Conservation (phyloP, 1,139 yeast genomes). For the Taphrina deformans region DNA sequence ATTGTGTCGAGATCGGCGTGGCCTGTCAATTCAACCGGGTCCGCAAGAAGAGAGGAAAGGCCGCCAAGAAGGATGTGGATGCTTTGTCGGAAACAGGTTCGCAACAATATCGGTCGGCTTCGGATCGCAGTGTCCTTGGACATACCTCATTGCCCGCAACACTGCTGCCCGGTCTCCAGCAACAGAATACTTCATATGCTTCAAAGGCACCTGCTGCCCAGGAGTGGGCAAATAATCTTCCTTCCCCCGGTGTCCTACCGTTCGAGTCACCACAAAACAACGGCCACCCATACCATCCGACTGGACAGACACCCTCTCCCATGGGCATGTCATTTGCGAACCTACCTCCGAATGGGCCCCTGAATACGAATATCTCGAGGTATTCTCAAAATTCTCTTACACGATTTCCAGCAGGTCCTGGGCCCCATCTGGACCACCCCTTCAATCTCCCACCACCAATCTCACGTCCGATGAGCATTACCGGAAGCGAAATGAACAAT, state of each 20-base stretch:
- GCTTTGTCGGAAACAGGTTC: background rate
- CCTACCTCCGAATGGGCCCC: background rate
- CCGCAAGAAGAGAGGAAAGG: constrained; percentile 33
- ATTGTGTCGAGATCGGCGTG: constrained; percentile 23
- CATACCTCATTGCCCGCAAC: background rate
- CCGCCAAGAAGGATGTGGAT: background rate
- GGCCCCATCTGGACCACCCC: constrained; percentile 14
- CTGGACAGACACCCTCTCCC: constrained; percentile 3
- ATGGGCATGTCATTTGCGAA: background rate
- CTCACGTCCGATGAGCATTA: background rate
- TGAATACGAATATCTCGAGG: background rate
- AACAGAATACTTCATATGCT: background rate
- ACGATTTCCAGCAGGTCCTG: constrained; percentile 13
- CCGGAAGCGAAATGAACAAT: constrained; percentile 2
- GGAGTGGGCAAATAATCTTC: constrained; percentile 7
- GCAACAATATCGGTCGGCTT: background rate
- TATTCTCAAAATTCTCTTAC: background rate
- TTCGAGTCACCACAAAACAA: background rate
- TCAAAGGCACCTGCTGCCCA: background rate
- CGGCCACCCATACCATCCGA: background rate
- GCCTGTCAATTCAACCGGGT: constrained; percentile 22
- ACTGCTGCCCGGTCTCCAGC: background rate
- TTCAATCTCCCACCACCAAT: constrained; percentile 6
- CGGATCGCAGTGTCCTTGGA: background rate
- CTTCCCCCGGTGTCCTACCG: background rate